Percentiles rank a stretch among this genome's conserved stretches.
Evolutionary conservation across 441 rosid genomes (phyloP).

Genomic region (Manihot esculenta): DNA sequence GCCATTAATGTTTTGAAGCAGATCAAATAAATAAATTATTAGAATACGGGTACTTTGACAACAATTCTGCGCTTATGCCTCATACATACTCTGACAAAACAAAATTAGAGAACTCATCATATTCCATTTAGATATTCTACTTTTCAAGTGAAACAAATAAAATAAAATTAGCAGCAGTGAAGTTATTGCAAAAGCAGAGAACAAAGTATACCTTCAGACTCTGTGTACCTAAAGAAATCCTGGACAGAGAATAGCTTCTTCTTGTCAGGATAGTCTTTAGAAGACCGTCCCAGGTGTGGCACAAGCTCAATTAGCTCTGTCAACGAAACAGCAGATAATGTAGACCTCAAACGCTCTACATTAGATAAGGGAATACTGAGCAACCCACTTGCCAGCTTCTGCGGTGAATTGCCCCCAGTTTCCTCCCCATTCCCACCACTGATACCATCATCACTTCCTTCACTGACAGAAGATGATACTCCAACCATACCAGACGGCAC

Average conservation of each 20-base stretch:
- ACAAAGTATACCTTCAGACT: constrained; percentile 77
- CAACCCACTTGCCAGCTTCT: constrained; percentile 71
- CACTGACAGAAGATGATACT: constrained; percentile 56
- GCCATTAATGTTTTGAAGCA: not conserved
- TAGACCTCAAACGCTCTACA: constrained; percentile 86
- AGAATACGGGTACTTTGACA: not conserved
- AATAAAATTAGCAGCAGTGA: constrained; percentile 1
- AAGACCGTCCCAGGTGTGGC: constrained; percentile 71
- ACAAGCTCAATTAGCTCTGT: constrained; percentile 85
- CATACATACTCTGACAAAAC: not conserved
- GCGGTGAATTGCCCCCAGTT: constrained; percentile 50
- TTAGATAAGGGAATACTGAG: constrained; percentile 86
- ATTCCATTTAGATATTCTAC: not conserved
- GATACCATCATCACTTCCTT: constrained; percentile 56
- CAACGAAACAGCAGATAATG: constrained; percentile 77
- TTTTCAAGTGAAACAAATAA: not conserved
- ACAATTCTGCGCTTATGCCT: not conserved
- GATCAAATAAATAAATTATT: not conserved
- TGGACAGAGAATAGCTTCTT: constrained; percentile 91
- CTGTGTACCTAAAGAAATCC: constrained; percentile 98
- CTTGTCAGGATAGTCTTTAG: constrained; percentile 91
- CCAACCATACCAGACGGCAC: constrained; percentile 74
- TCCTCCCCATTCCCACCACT: constrained; percentile 48
- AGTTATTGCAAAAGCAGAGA: not conserved
- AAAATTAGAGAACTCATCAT: not conserved